Base-by-base conservation (phyloP, 495 filamentous ascomycete species). In the Aspergillus sclerotioniger region DNA sequence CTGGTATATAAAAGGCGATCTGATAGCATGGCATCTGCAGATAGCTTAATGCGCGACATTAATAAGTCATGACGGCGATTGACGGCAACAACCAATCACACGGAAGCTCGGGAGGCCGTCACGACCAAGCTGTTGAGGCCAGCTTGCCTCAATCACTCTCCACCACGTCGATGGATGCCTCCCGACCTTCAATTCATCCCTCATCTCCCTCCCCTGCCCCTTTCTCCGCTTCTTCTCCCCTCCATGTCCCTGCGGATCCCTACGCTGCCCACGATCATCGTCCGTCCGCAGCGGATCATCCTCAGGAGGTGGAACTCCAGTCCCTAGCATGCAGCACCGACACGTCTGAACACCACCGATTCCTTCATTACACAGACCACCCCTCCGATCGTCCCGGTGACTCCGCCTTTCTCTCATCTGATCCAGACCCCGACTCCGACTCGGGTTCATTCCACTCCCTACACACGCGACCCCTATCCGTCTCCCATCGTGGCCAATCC, bases 61-160 rank as follows among this genome's bases (percentile, higher is more conserved):
- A 41, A 41, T 41, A 41, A 41, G 9, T 25, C 5, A 48, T 21
- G 28, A 15, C 28, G 31, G 47, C n/a, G n/a, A n/a, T n/a, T n/a
- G n/a, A n/a, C n/a, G n/a, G n/a, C n/a, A n/a, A n/a, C n/a, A n/a
- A 7, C 49, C 15, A 51, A 53, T 39, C 51, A 39, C 12, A 12
- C n/a, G n/a, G n/a, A n/a, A n/a, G n/a, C n/a, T 15, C 37, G 37
- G 37, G 8, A 3, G 37, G 35, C 51, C 31, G 2, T 25, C 25
- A 25, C 5, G 5, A 25, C 25, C 25, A 25, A 25, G 25, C 25
- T 45, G 28, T 57, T 58, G 62, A 75, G 72, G 72, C 68, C 70
- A 75, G 72, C 70, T 75, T 73, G 70, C 70, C 68, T 71, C 63
- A 54, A 56, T 21, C 45, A 3, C n/a, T 35, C 21, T 60, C 25